Conservation (phyloP, 2,329 filamentous ascomycete species). For the Botryotinia narcissicola region DNA sequence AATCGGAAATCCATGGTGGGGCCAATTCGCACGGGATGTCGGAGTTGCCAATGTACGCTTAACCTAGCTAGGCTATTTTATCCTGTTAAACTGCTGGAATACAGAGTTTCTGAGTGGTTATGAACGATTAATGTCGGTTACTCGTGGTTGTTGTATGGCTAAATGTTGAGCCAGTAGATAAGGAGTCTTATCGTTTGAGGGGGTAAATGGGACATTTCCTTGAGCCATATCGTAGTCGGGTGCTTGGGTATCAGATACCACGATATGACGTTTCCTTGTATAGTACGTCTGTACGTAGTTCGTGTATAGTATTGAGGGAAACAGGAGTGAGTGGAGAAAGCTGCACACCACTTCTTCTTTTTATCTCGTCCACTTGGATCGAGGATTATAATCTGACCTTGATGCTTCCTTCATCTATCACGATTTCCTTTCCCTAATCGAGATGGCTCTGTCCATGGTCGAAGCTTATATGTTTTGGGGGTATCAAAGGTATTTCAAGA, state of each 20-base stretch:
- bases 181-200: conserved; percentile 8
- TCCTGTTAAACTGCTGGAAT: neutral
- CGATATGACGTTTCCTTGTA: neutral
- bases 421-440: conserved; percentile 21
- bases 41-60: conserved; percentile 9
- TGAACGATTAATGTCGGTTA: neutral
- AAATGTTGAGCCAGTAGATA: conserved; percentile 3
- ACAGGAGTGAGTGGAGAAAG: neutral
- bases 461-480: neutral
- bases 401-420: neutral
- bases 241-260: neutral
- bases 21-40: neutral
- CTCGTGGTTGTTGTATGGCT: neutral
- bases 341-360: conserved; percentile 8
- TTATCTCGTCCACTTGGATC: conserved; percentile 8
- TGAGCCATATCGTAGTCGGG: neutral
- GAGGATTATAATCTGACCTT: neutral
- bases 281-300: conserved; percentile 4
- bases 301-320: neutral
- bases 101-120: neutral
- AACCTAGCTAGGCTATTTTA: conserved; percentile 17
- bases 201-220: neutral
- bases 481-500: neutral
- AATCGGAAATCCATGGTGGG: conserved; percentile 11
- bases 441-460: neutral